Evolutionary conservation across 2,329 filamentous ascomycete genomes (phyloP).

Genomic region (Penicillium brasilianum): DNA sequence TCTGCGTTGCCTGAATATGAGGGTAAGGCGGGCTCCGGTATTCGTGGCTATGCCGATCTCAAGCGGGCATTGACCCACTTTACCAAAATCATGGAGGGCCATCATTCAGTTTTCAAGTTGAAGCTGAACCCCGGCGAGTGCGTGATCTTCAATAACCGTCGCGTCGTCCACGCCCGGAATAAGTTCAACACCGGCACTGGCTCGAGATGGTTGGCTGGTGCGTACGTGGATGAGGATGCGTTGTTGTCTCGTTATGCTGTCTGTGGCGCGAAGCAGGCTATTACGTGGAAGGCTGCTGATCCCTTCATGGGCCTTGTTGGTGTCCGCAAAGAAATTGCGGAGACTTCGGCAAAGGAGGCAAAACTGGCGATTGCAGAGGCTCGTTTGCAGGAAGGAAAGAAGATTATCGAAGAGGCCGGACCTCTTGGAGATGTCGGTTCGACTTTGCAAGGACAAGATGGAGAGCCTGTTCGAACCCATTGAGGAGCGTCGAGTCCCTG

Average conservation of each 20-base stretch:
- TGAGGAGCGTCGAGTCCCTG: not conserved
- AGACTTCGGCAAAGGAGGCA: constrained; percentile 3
- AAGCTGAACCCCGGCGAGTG: constrained; percentile 82
- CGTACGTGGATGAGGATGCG: constrained; percentile 76
- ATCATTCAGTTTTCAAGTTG: constrained; percentile 66
- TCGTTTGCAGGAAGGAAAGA: not conserved
- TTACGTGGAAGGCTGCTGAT: constrained; percentile 19
- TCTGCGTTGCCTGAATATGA: constrained; percentile 50
- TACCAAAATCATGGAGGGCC: constrained; percentile 61
- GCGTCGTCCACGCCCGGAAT: constrained; percentile 81
- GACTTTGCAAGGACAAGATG: not conserved
- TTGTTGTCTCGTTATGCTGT: constrained; percentile 57
- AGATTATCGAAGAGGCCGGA: not conserved
- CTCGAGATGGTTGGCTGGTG: constrained; percentile 80
- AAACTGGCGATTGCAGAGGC: not conserved
- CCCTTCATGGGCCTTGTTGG: not conserved
- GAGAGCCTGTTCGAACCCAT: not conserved
- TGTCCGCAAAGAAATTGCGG: constrained; percentile 1
- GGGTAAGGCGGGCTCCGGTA: constrained; percentile 6
- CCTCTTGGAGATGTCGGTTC: not conserved
- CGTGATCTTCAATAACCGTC: constrained; percentile 88
- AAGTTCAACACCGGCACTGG: constrained; percentile 71
- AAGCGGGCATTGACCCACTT: constrained; percentile 61
- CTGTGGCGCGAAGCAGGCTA: constrained; percentile 33
- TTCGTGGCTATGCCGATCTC: not conserved